phyloP scores from a whole-genome alignment of 176 grass and related monocot genomes.

The Tillandsia leiboldiana region DNA sequence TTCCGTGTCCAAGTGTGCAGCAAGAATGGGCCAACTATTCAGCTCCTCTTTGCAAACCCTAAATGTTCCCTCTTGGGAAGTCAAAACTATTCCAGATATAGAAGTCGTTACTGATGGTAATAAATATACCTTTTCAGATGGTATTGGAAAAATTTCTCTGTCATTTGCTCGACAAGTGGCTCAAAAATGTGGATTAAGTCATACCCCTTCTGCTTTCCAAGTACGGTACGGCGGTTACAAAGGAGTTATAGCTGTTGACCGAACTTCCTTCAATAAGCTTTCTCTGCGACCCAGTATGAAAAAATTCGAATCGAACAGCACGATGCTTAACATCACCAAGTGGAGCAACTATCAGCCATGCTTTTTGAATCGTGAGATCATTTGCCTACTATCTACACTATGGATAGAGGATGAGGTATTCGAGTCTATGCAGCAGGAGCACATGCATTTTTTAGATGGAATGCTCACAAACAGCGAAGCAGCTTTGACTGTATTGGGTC shows the following conservation, averaged over 20 bases:
- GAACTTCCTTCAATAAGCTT: slow-evolving; percentile 41
- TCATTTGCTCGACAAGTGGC: slow-evolving; percentile 56
- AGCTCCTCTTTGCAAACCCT: slow-evolving; percentile 73
- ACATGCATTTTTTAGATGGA: slow-evolving; percentile 53
- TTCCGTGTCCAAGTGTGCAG: slow-evolving; percentile 86
- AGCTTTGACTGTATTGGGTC: slow-evolving; percentile 60
- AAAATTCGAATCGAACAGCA: slow-evolving; percentile 81
- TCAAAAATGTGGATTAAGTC: slow-evolving; percentile 42
- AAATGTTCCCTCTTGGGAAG: slow-evolving; percentile 32
- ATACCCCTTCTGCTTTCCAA: slow-evolving; percentile 85
- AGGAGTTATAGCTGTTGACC: slow-evolving; percentile 73
- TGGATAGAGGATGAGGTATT: slow-evolving; percentile 77
- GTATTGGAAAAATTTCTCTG: slow-evolving; percentile 73
- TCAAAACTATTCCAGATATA: slow-evolving; percentile 71
- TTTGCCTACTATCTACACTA: slow-evolving; percentile 79
- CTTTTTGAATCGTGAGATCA: slow-evolving; percentile 83
- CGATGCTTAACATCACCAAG: slow-evolving; percentile 78
- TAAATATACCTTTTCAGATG: slow-evolving; percentile 86
- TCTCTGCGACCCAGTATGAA: slow-evolving; percentile 83
- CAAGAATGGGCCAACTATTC: slow-evolving; percentile 96
- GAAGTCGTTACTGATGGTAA: slow-evolving; percentile 58
- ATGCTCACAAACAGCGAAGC: slow-evolving; percentile 63
- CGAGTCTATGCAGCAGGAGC: slow-evolving; percentile 57
- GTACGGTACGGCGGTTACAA: slow-evolving; percentile 94
- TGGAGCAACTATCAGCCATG: slow-evolving; percentile 71